Percentiles rank a stretch among this genome's conserved stretches.
phyloP scores from a whole-genome alignment of 2,329 filamentous ascomycete species.

The Scedosporium aurantiacum region DNA sequence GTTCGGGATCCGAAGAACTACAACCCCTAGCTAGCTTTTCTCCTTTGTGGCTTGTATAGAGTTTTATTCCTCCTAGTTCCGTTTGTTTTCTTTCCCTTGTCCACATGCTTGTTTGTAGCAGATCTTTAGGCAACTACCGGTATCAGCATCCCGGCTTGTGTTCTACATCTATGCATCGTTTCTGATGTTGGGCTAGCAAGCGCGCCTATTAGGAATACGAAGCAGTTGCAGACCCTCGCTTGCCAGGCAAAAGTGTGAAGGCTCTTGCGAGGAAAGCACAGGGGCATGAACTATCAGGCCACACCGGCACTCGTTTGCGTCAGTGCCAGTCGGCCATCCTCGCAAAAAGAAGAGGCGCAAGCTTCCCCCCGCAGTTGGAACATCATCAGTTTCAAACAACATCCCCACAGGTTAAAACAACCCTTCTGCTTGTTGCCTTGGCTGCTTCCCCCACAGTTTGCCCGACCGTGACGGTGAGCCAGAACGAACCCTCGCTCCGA shows the following conservation, averaged over 20 bases:
- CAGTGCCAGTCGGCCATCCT: background rate
- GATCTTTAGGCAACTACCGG: too few species aligned
- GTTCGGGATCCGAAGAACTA: too few species aligned
- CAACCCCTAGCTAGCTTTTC: too few species aligned
- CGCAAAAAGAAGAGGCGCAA: background rate
- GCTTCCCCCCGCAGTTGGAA: background rate
- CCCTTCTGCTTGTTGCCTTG: background rate
- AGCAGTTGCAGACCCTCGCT: background rate
- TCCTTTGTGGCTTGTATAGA: too few species aligned
- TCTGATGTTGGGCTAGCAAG: background rate
- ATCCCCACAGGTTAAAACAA: background rate
- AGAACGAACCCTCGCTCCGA: background rate
- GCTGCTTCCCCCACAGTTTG: background rate
- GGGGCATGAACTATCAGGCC: background rate
- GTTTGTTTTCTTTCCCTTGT: too few species aligned
- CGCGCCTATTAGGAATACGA: background rate
- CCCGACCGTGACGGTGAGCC: background rate
- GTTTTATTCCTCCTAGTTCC: too few species aligned
- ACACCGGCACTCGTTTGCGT: background rate
- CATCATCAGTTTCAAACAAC: background rate
- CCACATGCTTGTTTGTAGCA: too few species aligned
- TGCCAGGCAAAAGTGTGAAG: background rate
- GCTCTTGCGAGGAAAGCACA: background rate
- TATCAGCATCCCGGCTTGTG: too few species aligned
- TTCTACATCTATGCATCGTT: too few species aligned